Percentiles rank a stretch among this genome's conserved stretches.
Conservation (phyloP, 768 basidiomycete species). For the Chalciporus chontae region DNA sequence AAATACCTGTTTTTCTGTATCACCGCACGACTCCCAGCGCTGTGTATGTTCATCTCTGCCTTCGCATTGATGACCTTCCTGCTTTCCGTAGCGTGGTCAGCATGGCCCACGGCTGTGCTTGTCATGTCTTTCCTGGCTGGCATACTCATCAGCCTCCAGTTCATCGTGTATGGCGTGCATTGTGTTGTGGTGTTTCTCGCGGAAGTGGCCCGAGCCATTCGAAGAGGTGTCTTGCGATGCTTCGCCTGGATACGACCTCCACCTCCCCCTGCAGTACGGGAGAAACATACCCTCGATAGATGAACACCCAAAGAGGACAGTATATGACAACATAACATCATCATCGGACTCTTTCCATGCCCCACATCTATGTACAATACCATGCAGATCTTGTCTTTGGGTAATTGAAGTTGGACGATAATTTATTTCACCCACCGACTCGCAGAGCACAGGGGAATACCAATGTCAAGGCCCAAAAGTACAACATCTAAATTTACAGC, state of each 20-base stretch:
- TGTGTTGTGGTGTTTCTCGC: slow-evolving; percentile 16
- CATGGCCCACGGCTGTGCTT: slow-evolving; percentile 62
- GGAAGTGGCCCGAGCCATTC: slow-evolving; percentile 3
- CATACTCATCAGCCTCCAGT: slow-evolving; percentile 59
- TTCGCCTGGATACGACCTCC: slow-evolving; percentile 10
- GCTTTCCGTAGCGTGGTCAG: slow-evolving; percentile 55
- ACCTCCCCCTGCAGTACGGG: slow-evolving; percentile 3
- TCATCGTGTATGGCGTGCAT: slow-evolving; percentile 53
- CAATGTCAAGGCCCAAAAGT: too few relatives aligned
- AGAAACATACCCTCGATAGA: slow-evolving; percentile 5
- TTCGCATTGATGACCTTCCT: slow-evolving; percentile 60
- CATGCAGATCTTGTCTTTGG: neutral
- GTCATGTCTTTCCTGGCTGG: slow-evolving; percentile 57
- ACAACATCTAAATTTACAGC: neutral
- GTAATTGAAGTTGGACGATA: neutral
- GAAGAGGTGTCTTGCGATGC: slow-evolving; percentile 14
- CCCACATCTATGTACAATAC: slow-evolving; percentile 8
- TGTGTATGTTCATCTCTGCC: slow-evolving; percentile 57
- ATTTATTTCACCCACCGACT: too few relatives aligned
- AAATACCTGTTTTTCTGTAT: slow-evolving; percentile 69
- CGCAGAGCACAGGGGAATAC: too few relatives aligned
- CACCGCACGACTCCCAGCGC: slow-evolving; percentile 57
- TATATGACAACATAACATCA: slow-evolving; percentile 1
- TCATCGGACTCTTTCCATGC: neutral
- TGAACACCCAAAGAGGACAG: neutral